These are phyloP conservation scores for Capsella bursapastoris DNA, from an alignment of 345 rosid species.

Conservation along the genomic window DNA sequence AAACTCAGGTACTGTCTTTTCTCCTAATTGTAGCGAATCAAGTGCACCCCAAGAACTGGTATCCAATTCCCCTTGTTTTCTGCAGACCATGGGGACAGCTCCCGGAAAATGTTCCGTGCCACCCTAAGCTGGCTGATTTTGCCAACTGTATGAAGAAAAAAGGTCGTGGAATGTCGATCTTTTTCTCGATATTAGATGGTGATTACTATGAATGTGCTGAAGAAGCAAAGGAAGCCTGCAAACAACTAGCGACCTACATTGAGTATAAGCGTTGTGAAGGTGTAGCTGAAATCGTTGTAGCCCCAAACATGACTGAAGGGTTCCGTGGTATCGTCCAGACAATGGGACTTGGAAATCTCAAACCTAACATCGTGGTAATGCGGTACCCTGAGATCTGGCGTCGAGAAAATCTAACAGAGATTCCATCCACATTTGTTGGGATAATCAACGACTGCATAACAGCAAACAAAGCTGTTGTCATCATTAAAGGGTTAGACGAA, in stretches of 20 bases:
- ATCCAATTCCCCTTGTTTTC: slow-evolving; percentile 95
- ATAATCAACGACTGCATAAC: slow-evolving; percentile 94
- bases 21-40: slow-evolving; percentile 74
- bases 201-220: slow-evolving; percentile 95
- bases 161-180: slow-evolving; percentile 99
- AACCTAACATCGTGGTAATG: slow-evolving; percentile 98
- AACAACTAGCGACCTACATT: slow-evolving; percentile 84
- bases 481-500: slow-evolving; percentile 97
- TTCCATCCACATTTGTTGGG: slow-evolving; percentile 88
- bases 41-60: slow-evolving; percentile 99
- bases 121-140: slow-evolving; percentile 97
- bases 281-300: slow-evolving; percentile 97
- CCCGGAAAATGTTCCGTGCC: slow-evolving; percentile 98
- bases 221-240: slow-evolving; percentile 93
- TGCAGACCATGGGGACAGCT: slow-evolving; percentile 99
- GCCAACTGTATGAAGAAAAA: slow-evolving; percentile 99
- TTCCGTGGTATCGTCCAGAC: slow-evolving; percentile 97
- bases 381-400: slow-evolving; percentile 99
- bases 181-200: slow-evolving; percentile 86
- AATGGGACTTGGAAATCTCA: slow-evolving; percentile 97
- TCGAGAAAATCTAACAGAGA: slow-evolving; percentile 86
- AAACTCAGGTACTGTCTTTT: slow-evolving; percentile 5
- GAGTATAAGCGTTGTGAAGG: slow-evolving; percentile 96
- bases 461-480: slow-evolving; percentile 98
- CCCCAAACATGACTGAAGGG: slow-evolving; percentile 96